These are phyloP conservation scores for Teratosphaeria zuluensis DNA, from an alignment of 2,329 filamentous ascomycete species.

Conservation along the genomic window DNA sequence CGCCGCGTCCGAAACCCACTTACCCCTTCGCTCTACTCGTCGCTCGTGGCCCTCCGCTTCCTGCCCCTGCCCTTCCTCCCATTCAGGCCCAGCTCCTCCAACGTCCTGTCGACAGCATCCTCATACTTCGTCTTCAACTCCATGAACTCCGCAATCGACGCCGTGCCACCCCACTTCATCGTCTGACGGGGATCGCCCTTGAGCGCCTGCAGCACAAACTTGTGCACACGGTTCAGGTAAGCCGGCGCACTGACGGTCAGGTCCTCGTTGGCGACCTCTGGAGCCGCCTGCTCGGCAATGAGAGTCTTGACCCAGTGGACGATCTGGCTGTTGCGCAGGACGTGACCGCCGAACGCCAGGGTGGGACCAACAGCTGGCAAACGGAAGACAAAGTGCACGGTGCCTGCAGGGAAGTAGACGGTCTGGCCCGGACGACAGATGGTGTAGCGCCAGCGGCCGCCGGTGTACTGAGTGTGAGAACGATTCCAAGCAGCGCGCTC, in stretches of 20 bases:
- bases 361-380: slow-evolving; percentile 20
- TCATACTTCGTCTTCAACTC: slow-evolving; percentile 17
- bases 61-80: not conserved
- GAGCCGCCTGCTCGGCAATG: slow-evolving; percentile 33
- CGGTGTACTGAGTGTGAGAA: slow-evolving; percentile 11
- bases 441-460: slow-evolving; percentile 22
- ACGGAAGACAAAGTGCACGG: slow-evolving; percentile 26
- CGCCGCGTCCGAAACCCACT: no score
- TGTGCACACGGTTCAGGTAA: slow-evolving; percentile 21
- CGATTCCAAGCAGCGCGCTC: slow-evolving; percentile 18
- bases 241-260: slow-evolving; percentile 28
- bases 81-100: slow-evolving; percentile 1
- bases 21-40: not conserved
- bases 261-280: slow-evolving; percentile 37
- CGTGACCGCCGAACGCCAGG: slow-evolving; percentile 25
- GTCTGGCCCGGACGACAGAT: slow-evolving; percentile 22
- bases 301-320: slow-evolving; percentile 37
- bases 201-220: slow-evolving; percentile 19
- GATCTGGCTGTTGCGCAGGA: slow-evolving; percentile 24
- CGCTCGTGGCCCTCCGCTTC: not conserved
- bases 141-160: slow-evolving; percentile 19
- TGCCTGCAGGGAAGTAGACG: slow-evolving; percentile 24
- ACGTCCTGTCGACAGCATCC: slow-evolving; percentile 1
- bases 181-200: slow-evolving; percentile 12
- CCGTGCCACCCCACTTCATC: slow-evolving; percentile 20